Evolutionary conservation across 2,329 filamentous ascomycete species (phyloP), one percentile per base, ranked within the genome.

Genomic region (Magnaporthiopsis rhizophila): DNA sequence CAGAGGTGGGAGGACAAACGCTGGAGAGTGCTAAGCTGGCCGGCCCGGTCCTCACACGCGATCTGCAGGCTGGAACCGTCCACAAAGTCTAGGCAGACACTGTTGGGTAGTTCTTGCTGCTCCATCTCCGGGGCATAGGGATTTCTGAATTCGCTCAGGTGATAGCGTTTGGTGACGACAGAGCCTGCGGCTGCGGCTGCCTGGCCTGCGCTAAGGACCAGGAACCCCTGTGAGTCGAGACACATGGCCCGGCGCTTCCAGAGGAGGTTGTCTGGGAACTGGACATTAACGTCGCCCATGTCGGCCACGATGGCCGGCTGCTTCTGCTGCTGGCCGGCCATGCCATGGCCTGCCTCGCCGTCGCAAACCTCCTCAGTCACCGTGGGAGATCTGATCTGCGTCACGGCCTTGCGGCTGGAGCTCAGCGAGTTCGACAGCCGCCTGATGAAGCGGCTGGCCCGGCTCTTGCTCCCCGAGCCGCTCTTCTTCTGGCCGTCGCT

Each of bases 211-310:
- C 88, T 90, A 67, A 99, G 83, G 65, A 96, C 88, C 56, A 99
- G 79, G 75, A 90, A 92, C 24, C 94, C 95, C 66, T 89, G 83
- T 11, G 87, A 86, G 74, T 98, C 93, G 65, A 99, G 86, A 68
- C 89, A 89, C 77, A 97, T 87, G 71, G 89, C 92, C 66, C 95
- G 87, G 64, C 94, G 89, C 79, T 98, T 99, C 95, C 95, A 99
- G 15, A 99, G 83, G 60, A 99, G 82, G 64, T 92, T 96, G 73
- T 98, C 94, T 0, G 95, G 95, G 74, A 99, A 97, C 74, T 99
- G 95, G 13, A 98, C 91, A 71, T 99, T 98, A 67, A 99, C 89
- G 71, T 97, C 91, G 61, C 93, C 92, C 75, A 96, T 84, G 67
- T 89, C 87, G 3, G 91, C 81, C 32, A 88, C 81, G 63, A 87